Percentiles rank a stretch among this genome's conserved stretches.
phyloP scores from a whole-genome alignment of 805 yeast genomes.

The Soucietia sequanensis region DNA sequence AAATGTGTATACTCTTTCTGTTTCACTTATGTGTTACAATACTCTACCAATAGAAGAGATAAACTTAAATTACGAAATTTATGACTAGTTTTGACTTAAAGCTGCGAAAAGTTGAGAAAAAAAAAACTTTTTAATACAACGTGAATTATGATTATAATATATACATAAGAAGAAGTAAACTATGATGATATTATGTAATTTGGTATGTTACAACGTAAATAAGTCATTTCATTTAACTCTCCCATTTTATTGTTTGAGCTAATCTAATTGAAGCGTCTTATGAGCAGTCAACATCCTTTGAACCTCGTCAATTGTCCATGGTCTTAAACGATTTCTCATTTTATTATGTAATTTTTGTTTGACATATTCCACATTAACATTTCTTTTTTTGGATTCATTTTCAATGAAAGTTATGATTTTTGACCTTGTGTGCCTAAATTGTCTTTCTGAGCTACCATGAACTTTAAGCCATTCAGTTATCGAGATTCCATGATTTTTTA shows the following conservation, averaged over 20 bases:
- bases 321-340: slow-evolving; percentile 26
- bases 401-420: slow-evolving; percentile 29
- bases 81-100: too few relatives aligned
- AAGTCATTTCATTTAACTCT: background rate
- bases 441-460: slow-evolving; percentile 28
- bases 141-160: too few relatives aligned
- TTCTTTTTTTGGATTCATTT: slow-evolving; percentile 22
- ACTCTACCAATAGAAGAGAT: too few relatives aligned
- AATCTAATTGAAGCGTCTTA: slow-evolving; percentile 23
- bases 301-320: slow-evolving; percentile 34
- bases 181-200: background rate
- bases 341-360: slow-evolving; percentile 26
- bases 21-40: too few relatives aligned
- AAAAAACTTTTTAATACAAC: too few relatives aligned
- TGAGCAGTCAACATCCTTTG: slow-evolving; percentile 30
- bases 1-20: too few relatives aligned
- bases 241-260: background rate
- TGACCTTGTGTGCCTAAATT: slow-evolving; percentile 26
- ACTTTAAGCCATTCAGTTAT: slow-evolving; percentile 30
- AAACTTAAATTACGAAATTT: too few relatives aligned
- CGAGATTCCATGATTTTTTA: slow-evolving; percentile 21
- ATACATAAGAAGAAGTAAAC: too few relatives aligned
- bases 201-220: background rate
- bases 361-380: slow-evolving; percentile 16
- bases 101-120: too few relatives aligned